Evolutionary conservation across 441 rosid species (phyloP).

Genomic region (Euphorbia corollata): DNA sequence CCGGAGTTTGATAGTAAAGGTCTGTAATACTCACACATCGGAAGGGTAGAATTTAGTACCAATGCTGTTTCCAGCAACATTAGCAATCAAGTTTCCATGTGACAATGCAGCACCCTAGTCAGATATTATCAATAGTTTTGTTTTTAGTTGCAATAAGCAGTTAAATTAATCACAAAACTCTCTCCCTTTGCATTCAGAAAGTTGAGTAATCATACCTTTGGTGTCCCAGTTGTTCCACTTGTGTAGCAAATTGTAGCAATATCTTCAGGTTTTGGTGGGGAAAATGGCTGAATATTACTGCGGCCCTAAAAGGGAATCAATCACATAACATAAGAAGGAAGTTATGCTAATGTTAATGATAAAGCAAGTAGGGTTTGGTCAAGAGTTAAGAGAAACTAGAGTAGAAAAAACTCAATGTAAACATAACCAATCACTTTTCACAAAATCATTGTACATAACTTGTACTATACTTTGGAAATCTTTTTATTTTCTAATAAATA

Average conservation of each 20-base stretch:
- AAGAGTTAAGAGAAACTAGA: neutral
- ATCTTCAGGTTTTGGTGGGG: constrained; percentile 81
- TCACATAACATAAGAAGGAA: constrained; percentile 23
- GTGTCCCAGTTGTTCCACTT: constrained; percentile 98
- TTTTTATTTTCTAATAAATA: too few relatives aligned
- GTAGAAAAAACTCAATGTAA: neutral
- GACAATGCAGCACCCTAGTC: constrained; percentile 79
- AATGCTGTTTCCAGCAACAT: constrained; percentile 60
- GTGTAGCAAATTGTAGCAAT: constrained; percentile 95
- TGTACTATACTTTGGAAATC: neutral
- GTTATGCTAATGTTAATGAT: constrained; percentile 4
- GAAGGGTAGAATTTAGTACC: constrained; percentile 53
- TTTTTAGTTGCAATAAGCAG: constrained; percentile 24
- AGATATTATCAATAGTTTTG: constrained; percentile 22
- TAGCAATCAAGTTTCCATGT: constrained; percentile 87
- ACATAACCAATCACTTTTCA: neutral
- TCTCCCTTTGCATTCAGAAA: constrained; percentile 13
- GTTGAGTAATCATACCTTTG: constrained; percentile 56
- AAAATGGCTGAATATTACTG: constrained; percentile 71
- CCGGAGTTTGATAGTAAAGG: constrained; percentile 14
- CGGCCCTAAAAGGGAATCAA: constrained; percentile 61
- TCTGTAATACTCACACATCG: constrained; percentile 61
- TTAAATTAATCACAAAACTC: constrained; percentile 11
- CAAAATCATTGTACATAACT: neutral
- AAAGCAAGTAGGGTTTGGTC: constrained; percentile 2